Percentiles rank a stretch among this genome's conserved stretches.
phyloP scores from a whole-genome alignment of 2,329 filamentous ascomycete genomes.

The Keithomyces neogunnii region DNA sequence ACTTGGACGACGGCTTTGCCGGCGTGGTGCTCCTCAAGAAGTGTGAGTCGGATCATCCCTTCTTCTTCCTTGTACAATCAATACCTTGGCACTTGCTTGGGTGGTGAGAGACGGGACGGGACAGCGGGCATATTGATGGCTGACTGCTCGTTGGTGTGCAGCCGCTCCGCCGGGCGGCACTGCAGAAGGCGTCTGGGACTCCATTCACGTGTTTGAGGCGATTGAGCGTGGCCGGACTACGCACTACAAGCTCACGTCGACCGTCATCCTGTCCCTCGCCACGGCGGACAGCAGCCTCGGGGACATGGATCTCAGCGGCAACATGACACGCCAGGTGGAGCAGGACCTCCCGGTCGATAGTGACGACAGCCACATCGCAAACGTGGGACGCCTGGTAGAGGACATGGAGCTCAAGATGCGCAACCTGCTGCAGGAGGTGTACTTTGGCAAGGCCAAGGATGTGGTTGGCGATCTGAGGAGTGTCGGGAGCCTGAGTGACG shows the following conservation, averaged over 20 bases:
- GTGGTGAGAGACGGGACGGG: too few species aligned
- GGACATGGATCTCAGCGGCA: constrained; percentile 85
- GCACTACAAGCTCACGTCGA: constrained; percentile 96
- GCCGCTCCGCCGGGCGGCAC: constrained; percentile 57
- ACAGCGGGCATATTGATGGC: neutral
- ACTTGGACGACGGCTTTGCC: constrained; percentile 94
- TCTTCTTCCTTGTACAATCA: too few species aligned
- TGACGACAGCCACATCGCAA: constrained; percentile 89
- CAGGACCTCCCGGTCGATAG: constrained; percentile 81
- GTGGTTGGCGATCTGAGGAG: constrained; percentile 93
- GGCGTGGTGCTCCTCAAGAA: constrained; percentile 96
- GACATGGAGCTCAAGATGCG: constrained; percentile 99
- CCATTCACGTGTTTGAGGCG: constrained; percentile 96
- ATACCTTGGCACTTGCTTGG: too few species aligned
- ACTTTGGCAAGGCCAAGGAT: constrained; percentile 99
- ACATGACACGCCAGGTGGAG: constrained; percentile 97
- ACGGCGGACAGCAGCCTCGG: constrained; percentile 54
- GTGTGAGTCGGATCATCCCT: constrained; percentile 40
- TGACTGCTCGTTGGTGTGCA: constrained; percentile 22
- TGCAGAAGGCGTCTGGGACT: constrained; percentile 85
- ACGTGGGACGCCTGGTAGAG: constrained; percentile 89
- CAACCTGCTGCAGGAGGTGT: constrained; percentile 95
- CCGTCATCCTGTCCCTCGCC: constrained; percentile 84
- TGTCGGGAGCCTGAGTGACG: constrained; percentile 74
- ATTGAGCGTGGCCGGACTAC: constrained; percentile 84